Conservation (phyloP, 2,329 filamentous ascomycete genomes). For the Monilinia aucupariae region DNA sequence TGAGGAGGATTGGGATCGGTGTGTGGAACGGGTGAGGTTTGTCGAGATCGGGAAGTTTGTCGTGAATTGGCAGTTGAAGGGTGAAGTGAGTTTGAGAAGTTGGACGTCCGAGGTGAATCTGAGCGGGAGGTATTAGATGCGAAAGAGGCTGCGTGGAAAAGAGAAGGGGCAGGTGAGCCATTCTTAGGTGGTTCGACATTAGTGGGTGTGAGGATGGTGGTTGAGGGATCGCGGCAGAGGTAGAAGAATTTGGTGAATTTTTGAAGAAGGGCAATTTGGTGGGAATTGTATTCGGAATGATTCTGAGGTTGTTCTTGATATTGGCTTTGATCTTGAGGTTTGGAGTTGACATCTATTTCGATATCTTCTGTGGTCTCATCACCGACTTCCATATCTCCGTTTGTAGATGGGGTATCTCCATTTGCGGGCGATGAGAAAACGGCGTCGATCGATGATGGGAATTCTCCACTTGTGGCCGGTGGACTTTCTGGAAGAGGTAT, state of each 20-base stretch:
- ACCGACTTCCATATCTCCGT: slow-evolving; percentile 20
- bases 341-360: slow-evolving; percentile 16
- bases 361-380: slow-evolving; percentile 27
- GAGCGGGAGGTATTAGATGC: slow-evolving; percentile 39
- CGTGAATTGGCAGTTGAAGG: slow-evolving; percentile 31
- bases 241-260: slow-evolving; percentile 36
- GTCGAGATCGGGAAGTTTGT: slow-evolving; percentile 7
- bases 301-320: slow-evolving; percentile 34
- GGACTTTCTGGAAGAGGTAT: slow-evolving; percentile 7
- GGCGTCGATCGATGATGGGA: neutral
- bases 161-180: slow-evolving; percentile 43
- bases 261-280: slow-evolving; percentile 35
- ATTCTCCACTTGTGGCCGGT: slow-evolving; percentile 14
- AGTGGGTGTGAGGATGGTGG: slow-evolving; percentile 50
- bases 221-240: slow-evolving; percentile 33
- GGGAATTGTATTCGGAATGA: slow-evolving; percentile 1
- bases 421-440: slow-evolving; percentile 9
- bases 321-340: slow-evolving; percentile 10
- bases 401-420: slow-evolving; percentile 7
- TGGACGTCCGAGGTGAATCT: slow-evolving; percentile 25
- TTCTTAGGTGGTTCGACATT: slow-evolving; percentile 66
- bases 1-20: slow-evolving; percentile 32
- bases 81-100: slow-evolving; percentile 7
- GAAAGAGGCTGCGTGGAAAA: slow-evolving; percentile 36
- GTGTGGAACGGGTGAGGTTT: neutral